Conservation (phyloP, 2,329 filamentous ascomycete species). For the Fusarium praegraminearum region DNA sequence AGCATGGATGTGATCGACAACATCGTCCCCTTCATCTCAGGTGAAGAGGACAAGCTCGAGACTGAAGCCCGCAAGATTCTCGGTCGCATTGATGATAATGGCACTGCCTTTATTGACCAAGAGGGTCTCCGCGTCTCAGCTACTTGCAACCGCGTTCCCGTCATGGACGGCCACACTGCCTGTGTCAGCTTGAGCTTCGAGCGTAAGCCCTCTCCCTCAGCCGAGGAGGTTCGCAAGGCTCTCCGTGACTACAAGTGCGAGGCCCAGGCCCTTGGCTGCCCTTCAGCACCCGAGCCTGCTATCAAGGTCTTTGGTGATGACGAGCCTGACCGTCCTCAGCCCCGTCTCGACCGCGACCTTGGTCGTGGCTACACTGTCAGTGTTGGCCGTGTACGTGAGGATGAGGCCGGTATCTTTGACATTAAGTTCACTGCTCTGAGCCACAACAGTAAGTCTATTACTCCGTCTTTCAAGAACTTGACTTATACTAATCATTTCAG, state of each 20-base stretch:
- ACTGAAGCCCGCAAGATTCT: slow-evolving; percentile 96
- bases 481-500: slow-evolving; percentile 52
- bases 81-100: slow-evolving; percentile 76
- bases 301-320: slow-evolving; percentile 83
- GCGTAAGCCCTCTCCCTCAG: slow-evolving; percentile 77
- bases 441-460: slow-evolving; percentile 72
- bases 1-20: slow-evolving; percentile 98
- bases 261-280: slow-evolving; percentile 84
- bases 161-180: slow-evolving; percentile 95
- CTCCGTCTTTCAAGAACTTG: not conserved
- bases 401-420: slow-evolving; percentile 90
- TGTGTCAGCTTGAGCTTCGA: slow-evolving; percentile 90
- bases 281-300: slow-evolving; percentile 82
- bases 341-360: slow-evolving; percentile 87
- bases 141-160: slow-evolving; percentile 93
- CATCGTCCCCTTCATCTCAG: slow-evolving; percentile 90
- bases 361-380: slow-evolving; percentile 90
- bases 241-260: slow-evolving; percentile 85
- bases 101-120: slow-evolving; percentile 83
- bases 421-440: slow-evolving; percentile 94
- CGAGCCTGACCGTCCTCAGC: slow-evolving; percentile 90
- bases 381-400: slow-evolving; percentile 87
- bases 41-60: slow-evolving; percentile 97
- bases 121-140: slow-evolving; percentile 80
- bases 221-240: slow-evolving; percentile 81